Conservation (phyloP, 805 yeast species). For the Hanseniaspora meyeri region DNA sequence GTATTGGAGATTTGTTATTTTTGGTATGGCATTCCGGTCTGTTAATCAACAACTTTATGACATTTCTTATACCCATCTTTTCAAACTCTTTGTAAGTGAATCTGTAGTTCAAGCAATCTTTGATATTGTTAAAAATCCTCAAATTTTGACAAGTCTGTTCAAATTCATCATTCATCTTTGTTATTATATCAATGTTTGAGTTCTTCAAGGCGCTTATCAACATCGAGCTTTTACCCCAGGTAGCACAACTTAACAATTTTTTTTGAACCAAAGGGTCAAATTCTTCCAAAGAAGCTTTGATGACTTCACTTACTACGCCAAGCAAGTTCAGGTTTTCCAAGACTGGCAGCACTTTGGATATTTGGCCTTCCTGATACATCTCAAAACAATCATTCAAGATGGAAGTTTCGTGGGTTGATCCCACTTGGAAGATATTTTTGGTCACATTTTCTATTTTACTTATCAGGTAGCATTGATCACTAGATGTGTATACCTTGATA, state of each 20-base stretch:
- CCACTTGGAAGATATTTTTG: conserved; percentile 59
- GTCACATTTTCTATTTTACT: conserved; percentile 48
- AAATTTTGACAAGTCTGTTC: conserved; percentile 49
- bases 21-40: conserved; percentile 1
- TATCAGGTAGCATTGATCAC: conserved; percentile 45
- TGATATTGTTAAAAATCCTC: conserved; percentile 57
- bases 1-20: conserved; percentile 43
- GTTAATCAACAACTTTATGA: conserved; percentile 39
- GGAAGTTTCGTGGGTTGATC: conserved; percentile 73
- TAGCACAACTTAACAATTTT: conserved; percentile 62
- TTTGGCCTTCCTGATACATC: conserved; percentile 43
- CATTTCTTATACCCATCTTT: conserved; percentile 40
- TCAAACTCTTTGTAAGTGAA: conserved; percentile 47
- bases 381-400: conserved; percentile 69
- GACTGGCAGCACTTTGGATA: conserved; percentile 69
- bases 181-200: not conserved
- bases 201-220: conserved; percentile 20
- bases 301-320: conserved; percentile 58
- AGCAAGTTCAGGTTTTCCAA: conserved; percentile 41
- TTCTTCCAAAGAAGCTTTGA: conserved; percentile 65
- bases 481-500: conserved; percentile 46
- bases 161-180: conserved; percentile 41
- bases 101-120: conserved; percentile 53
- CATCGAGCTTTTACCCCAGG: conserved; percentile 61
- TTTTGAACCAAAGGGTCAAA: conserved; percentile 73